phyloP scores from a whole-genome alignment of 352 stramenopile genomes.

The Pythium dissotocum region DNA sequence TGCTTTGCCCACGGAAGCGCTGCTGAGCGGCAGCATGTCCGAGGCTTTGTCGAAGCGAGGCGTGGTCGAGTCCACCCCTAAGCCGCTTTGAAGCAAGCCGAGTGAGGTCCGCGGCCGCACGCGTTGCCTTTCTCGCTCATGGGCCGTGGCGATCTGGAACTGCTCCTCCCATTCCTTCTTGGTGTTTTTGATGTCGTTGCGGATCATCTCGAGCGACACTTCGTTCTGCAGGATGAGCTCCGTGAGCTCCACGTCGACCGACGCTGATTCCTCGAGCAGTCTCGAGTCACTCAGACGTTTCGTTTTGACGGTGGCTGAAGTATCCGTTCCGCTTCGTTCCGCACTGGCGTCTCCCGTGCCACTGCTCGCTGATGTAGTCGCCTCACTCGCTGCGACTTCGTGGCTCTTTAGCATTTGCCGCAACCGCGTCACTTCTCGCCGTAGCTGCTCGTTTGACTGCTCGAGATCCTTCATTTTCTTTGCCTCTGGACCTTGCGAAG shows the following conservation, averaged over 20 bases:
- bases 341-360: background rate
- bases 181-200: slow-evolving; percentile 82
- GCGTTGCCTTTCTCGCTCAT: slow-evolving; percentile 37
- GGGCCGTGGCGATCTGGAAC: slow-evolving; percentile 51
- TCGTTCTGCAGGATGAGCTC: slow-evolving; percentile 87
- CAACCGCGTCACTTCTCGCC: slow-evolving; percentile 45
- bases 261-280: slow-evolving; percentile 73
- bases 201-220: slow-evolving; percentile 79
- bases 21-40: background rate
- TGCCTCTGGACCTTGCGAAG: slow-evolving; percentile 4
- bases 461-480: slow-evolving; percentile 50
- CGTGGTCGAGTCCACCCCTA: background rate
- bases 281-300: slow-evolving; percentile 26
- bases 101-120: slow-evolving; percentile 59
- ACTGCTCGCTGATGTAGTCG: slow-evolving; percentile 8
- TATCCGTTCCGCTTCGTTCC: background rate
- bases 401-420: slow-evolving; percentile 38
- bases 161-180: slow-evolving; percentile 76
- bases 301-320: background rate
- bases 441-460: slow-evolving; percentile 30
- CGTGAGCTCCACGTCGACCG: slow-evolving; percentile 76
- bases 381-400: slow-evolving; percentile 23
- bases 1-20: background rate
- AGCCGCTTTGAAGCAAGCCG: slow-evolving; percentile 27
- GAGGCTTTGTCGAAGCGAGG: slow-evolving; percentile 1